Evolutionary conservation across 768 basidiomycete genomes (phyloP), one percentile per base, ranked within the genome.

Genomic region (Leucocoprinus sp.): DNA sequence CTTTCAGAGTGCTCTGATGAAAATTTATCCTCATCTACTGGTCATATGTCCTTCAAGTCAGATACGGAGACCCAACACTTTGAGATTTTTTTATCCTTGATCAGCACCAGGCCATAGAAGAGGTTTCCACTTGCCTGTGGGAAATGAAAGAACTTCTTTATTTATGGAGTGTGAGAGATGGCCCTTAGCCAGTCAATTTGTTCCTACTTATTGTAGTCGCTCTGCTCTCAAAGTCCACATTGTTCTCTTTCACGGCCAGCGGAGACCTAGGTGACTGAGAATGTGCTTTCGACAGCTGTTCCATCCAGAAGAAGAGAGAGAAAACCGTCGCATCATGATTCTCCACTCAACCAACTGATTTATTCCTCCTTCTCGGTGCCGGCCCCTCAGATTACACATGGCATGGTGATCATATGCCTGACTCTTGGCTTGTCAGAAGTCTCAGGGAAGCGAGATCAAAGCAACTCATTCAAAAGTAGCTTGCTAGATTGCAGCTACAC

Each of bases 401-500:
- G n/a, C 18, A 14, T 39, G 35, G 28, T 8, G 37, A 46, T 21
- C 45, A 46, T 46, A 39, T 46, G 45, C 28, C 17, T 37, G 18
- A 22, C 3, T 14, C 38, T 21, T 9, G 38, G 12, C 9, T 14
- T 8, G 28, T 39, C 37, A 46, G 21, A 21, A 36, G 43, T n/a
- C 28, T 8, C 31, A 8, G 9, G 31, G 31, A n/a, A 31, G 14
- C 28, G 9, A 6, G 8, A 15, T 41, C 39, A 41, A 28, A 12
- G 24, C 4, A 14, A 31, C 31, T 12, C 4, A 12, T 8, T 27
- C 39, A 26, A 26, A 26, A 27, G 39, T 27, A 23, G 12, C n/a
- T 23, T 5, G 23, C 27, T 7, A 41, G 24, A 41, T 7, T 28
- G 5, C 22, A 26, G 6, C 1, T 18, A 28, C 31, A n/a, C 31